Percentiles rank a stretch among this genome's conserved stretches.
Conservation (phyloP, 768 basidiomycete genomes). For the Lactarius deliciosus region DNA sequence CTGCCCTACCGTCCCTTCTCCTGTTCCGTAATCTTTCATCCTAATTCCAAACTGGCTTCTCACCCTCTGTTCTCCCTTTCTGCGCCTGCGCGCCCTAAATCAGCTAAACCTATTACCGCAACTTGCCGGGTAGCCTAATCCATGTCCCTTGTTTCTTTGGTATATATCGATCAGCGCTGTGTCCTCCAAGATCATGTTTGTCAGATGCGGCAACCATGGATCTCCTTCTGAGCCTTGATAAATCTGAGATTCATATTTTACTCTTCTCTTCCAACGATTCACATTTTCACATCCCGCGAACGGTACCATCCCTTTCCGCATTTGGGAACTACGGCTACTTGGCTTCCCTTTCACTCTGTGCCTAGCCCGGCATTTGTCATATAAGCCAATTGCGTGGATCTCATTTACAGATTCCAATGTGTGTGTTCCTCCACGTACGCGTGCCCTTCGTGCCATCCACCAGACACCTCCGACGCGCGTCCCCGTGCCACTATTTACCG, state of each 20-base stretch:
- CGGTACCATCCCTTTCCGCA: slow-evolving; percentile 23
- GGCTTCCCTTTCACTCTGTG: slow-evolving; percentile 19
- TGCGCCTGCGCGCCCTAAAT: slow-evolving; percentile 27
- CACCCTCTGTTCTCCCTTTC: slow-evolving; percentile 21
- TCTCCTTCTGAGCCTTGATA: slow-evolving; percentile 19
- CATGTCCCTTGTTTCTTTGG: slow-evolving; percentile 20
- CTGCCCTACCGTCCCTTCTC: slow-evolving; percentile 24
- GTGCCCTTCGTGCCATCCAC: slow-evolving; percentile 25
- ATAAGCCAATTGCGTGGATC: slow-evolving; percentile 29
- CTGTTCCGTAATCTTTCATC: slow-evolving; percentile 28
- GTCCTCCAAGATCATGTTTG: not conserved
- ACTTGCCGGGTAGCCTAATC: slow-evolving; percentile 27
- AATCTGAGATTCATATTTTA: slow-evolving; percentile 22
- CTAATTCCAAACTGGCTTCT: slow-evolving; percentile 18
- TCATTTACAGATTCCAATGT: slow-evolving; percentile 27
- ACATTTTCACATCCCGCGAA: slow-evolving; percentile 30
- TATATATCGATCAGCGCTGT: slow-evolving; percentile 27
- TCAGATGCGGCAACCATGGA: slow-evolving; percentile 25
- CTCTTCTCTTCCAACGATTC: slow-evolving; percentile 20
- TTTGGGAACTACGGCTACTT: slow-evolving; percentile 27
- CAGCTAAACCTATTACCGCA: slow-evolving; percentile 28
- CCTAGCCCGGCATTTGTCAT: slow-evolving; percentile 28
- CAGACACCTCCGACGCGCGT: slow-evolving; percentile 27
- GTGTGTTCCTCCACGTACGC: slow-evolving; percentile 18
- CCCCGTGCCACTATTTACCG: slow-evolving; percentile 26